Base-by-base conservation (phyloP, 345 rosid species). In the Gossypium raimondii region DNA sequence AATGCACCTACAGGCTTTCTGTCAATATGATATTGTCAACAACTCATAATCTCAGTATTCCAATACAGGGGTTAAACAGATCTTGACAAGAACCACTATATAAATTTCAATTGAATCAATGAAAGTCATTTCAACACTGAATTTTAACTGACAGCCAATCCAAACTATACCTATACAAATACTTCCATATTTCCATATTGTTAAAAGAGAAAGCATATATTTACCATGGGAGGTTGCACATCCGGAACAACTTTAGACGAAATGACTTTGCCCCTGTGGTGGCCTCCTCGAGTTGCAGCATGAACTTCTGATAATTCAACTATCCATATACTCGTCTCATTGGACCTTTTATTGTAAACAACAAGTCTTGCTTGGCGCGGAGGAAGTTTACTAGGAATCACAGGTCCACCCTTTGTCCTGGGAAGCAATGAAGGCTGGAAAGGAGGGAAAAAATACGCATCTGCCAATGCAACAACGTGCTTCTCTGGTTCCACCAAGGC, bases 161-260 rank as follows among this genome's bases (percentile, higher is more conserved):
- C 11, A 43, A 65, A 65, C 20, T 11, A 43, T 18, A 65, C 25
- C 51, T n/a, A n/a, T 18, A n/a, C 7, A 65, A 65, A 41, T 65
- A 41, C 16, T 65, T 9, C 18, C 14, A 43, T 13, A 65, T 43
- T 41, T 9, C 18, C 14, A 43, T 22, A 65, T 65, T 41, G 13
- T 64, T 38, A 43, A 41, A 64, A 64, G 51, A 41, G 6, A 10
- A 63, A 38, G 7, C 16, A 20, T 7, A 51, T 43, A 17, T 4
- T 60, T 78, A 90, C 96, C 96, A 89, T 89, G 22, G 93, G 90
- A 78, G 96, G 96, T 78, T 90, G 96, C 73, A 90, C 93, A 81
- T 89, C 82, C 13, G 89, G 90, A 75, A 90, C 80, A 73, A 89
- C 88, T 78, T 84, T 71, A 11, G 93, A 87, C 2, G 92, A 85